phyloP scores from a whole-genome alignment of 2,329 filamentous ascomycete species.

The Cladophialophora carrionii region DNA sequence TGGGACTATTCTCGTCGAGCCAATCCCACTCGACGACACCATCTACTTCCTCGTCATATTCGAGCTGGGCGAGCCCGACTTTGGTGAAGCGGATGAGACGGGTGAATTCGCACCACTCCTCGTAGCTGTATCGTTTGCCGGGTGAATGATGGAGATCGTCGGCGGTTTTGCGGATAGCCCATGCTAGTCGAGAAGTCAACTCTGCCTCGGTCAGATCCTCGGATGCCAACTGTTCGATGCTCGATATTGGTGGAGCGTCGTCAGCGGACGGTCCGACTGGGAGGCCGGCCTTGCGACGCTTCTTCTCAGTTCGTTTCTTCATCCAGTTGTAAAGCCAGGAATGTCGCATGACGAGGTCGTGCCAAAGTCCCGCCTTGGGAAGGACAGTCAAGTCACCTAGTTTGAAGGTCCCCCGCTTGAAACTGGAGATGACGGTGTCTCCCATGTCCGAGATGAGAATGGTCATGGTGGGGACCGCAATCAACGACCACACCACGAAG shows the following conservation, averaged over 20 bases:
- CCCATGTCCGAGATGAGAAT: constrained; percentile 82
- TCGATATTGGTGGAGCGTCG: constrained; percentile 20
- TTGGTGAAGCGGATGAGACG: constrained; percentile 67
- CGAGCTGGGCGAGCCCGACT: constrained; percentile 43
- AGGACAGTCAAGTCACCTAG: constrained; percentile 69
- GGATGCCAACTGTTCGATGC: constrained; percentile 52
- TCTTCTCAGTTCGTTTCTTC: constrained; percentile 47
- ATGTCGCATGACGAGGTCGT: constrained; percentile 54
- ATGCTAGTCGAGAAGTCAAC: constrained; percentile 65
- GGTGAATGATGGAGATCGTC: constrained; percentile 63
- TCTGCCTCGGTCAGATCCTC: constrained; percentile 58
- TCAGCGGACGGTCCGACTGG: constrained; percentile 40
- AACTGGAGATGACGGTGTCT: constrained; percentile 73
- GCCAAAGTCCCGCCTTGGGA: constrained; percentile 63
- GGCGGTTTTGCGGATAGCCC: constrained; percentile 69
- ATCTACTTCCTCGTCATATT: constrained; percentile 58
- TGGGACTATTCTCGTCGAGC: constrained; percentile 70
- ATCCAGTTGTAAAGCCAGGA: constrained; percentile 48
- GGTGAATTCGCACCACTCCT: constrained; percentile 86
- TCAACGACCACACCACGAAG: constrained; percentile 89
- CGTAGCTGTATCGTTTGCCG: constrained; percentile 71
- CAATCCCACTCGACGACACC: constrained; percentile 71
- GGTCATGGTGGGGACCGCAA: constrained; percentile 86
- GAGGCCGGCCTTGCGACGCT: constrained; percentile 55
- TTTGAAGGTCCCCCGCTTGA: constrained; percentile 64